These are phyloP conservation scores for Quercus alba DNA, from an alignment of 306 rosid genomes.

Conservation along the genomic window DNA sequence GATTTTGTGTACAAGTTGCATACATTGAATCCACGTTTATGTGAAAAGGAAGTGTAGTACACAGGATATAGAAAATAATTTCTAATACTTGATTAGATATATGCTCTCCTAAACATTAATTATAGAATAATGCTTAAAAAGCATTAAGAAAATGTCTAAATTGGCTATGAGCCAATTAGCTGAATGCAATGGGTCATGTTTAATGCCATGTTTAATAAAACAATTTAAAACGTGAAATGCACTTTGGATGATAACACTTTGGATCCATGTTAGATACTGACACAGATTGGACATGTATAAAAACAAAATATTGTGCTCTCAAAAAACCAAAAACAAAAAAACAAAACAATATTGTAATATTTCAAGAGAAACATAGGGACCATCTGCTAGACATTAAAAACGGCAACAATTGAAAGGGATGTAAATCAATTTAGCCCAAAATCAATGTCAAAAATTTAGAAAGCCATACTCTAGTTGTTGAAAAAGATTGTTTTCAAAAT, in stretches of 20 bases:
- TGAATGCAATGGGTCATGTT: neutral
- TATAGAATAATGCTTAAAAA: neutral
- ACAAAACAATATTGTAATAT: too few species aligned
- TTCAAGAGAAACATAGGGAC: neutral
- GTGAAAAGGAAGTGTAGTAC: too few species aligned
- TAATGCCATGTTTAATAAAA: neutral
- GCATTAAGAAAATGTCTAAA: too few species aligned
- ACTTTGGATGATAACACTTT: neutral
- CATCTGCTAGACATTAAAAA: neutral
- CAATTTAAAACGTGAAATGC: neutral
- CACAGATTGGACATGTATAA: neutral
- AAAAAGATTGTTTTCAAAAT: neutral
- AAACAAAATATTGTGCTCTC: too few species aligned
- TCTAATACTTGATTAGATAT: too few species aligned
- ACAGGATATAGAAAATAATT: too few species aligned
- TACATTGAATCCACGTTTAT: too few species aligned
- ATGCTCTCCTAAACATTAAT: neutral
- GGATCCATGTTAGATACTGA: neutral
- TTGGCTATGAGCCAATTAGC: neutral
- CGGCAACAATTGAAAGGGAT: neutral
- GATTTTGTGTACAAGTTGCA: too few species aligned
- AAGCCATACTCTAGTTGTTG: neutral
- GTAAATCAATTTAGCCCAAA: neutral
- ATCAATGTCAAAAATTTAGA: neutral
- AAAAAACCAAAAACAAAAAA: too few species aligned